Percentiles rank a stretch among this genome's conserved stretches.
Conservation (phyloP, 331 rosid genomes). For the Quercus phellos region DNA sequence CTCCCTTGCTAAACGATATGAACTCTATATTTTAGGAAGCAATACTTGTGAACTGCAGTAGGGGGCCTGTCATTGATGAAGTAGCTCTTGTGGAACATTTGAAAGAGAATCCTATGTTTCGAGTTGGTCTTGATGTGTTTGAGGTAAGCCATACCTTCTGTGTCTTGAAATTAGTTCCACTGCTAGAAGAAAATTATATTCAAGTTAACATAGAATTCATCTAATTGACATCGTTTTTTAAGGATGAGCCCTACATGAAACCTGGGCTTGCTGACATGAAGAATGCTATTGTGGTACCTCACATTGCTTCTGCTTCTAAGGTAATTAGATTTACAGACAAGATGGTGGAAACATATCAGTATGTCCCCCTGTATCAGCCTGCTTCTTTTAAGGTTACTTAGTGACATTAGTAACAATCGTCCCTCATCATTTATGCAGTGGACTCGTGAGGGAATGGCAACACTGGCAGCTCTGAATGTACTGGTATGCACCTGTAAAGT, state of each 20-base stretch:
- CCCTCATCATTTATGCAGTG: slow-evolving; percentile 49
- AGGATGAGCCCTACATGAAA: slow-evolving; percentile 97
- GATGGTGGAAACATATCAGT: neutral
- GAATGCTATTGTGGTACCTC: slow-evolving; percentile 95
- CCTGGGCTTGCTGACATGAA: slow-evolving; percentile 93
- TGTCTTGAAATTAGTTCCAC: neutral
- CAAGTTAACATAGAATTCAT: neutral
- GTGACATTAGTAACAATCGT: neutral
- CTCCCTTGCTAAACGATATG: neutral
- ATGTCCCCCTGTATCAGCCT: neutral
- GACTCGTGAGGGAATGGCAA: slow-evolving; percentile 99
- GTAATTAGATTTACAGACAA: slow-evolving; percentile 24
- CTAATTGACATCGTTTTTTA: slow-evolving; percentile 6
- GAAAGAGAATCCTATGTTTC: slow-evolving; percentile 81
- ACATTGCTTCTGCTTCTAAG: slow-evolving; percentile 99
- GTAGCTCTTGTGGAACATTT: slow-evolving; percentile 91
- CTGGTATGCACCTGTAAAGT: slow-evolving; percentile 44
- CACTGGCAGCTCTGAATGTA: slow-evolving; percentile 88
- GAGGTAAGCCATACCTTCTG: slow-evolving; percentile 49
- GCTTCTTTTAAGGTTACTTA: slow-evolving; percentile 4
- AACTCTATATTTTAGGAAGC: slow-evolving; percentile 57
- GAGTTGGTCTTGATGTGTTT: slow-evolving; percentile 94
- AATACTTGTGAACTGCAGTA: slow-evolving; percentile 86
- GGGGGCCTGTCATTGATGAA: slow-evolving; percentile 97
- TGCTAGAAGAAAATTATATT: neutral